Conservation (phyloP, 495 filamentous ascomycete genomes). For the Neurospora hispaniola region DNA sequence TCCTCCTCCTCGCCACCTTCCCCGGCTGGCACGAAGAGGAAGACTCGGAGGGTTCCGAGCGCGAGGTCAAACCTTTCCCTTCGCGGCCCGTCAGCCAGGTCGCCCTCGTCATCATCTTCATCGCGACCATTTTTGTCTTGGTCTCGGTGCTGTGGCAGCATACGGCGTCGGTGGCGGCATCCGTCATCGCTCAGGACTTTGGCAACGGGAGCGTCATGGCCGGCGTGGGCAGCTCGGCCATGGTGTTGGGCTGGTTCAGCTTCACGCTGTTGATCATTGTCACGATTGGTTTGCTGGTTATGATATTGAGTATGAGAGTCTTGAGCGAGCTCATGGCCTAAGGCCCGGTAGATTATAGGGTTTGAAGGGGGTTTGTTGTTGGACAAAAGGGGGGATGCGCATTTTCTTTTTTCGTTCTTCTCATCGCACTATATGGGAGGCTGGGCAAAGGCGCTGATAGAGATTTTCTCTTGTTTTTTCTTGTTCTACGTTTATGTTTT, state of each 20-base stretch:
- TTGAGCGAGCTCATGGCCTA: conserved; percentile 40
- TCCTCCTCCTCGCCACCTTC: conserved; percentile 68
- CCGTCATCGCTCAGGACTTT: conserved; percentile 84
- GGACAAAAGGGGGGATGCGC: neutral
- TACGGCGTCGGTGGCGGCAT: conserved; percentile 87
- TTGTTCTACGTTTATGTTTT: too few relatives aligned
- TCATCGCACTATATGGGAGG: neutral
- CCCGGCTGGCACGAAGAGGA: conserved; percentile 72
- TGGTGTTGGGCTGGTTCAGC: conserved; percentile 95
- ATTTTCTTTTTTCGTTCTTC: neutral
- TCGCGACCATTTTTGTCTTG: conserved; percentile 66
- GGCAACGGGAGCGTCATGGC: conserved; percentile 87
- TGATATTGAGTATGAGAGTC: conserved; percentile 83
- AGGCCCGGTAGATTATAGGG: neutral
- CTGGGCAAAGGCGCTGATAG: neutral
- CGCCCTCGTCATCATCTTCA: conserved; percentile 68
- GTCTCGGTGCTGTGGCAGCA: conserved; percentile 73
- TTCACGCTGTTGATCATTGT: conserved; percentile 87
- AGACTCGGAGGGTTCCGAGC: conserved; percentile 51
- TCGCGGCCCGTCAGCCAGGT: conserved; percentile 63
- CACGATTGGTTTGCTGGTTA: conserved; percentile 86
- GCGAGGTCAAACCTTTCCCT: conserved; percentile 72
- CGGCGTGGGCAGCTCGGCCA: conserved; percentile 82
- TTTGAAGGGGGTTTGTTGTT: neutral
- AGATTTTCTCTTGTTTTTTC: too few relatives aligned